These are phyloP conservation scores for Blastobotrys parvus DNA, from an alignment of 805 yeast genomes.

Conservation along the genomic window DNA sequence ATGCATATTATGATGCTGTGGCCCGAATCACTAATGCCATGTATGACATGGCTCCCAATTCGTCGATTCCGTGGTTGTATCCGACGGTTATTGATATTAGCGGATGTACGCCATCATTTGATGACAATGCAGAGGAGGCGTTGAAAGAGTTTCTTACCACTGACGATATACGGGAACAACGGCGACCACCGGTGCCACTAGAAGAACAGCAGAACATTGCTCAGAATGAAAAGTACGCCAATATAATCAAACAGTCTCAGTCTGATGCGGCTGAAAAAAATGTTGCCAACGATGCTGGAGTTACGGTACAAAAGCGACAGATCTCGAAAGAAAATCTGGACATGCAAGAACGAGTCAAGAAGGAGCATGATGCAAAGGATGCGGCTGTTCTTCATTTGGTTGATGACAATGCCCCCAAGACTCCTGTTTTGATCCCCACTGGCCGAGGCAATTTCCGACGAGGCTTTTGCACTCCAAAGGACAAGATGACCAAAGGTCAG, in stretches of 20 bases:
- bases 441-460: constrained; percentile 1
- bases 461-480: not conserved
- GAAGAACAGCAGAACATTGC: not conserved
- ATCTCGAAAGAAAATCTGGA: not conserved
- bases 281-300: not conserved
- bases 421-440: constrained; percentile 1
- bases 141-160: not conserved
- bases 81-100: constrained; percentile 41
- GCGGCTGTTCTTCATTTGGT: not conserved
- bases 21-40: constrained; percentile 37
- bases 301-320: not conserved
- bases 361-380: not conserved
- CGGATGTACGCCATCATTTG: constrained; percentile 44
- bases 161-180: not conserved
- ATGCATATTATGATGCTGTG: constrained; percentile 42
- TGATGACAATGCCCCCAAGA: not conserved
- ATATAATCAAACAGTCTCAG: constrained; percentile 7
- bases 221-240: not conserved
- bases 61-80: constrained; percentile 35
- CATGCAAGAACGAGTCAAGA: not conserved
- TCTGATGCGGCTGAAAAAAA: constrained; percentile 3
- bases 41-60: constrained; percentile 26
- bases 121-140: too few relatives aligned
- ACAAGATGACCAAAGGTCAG: not conserved
- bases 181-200: not conserved